phyloP scores from a whole-genome alignment of 2,329 filamentous ascomycete species.

The Fonsecaea pedrosoi region DNA sequence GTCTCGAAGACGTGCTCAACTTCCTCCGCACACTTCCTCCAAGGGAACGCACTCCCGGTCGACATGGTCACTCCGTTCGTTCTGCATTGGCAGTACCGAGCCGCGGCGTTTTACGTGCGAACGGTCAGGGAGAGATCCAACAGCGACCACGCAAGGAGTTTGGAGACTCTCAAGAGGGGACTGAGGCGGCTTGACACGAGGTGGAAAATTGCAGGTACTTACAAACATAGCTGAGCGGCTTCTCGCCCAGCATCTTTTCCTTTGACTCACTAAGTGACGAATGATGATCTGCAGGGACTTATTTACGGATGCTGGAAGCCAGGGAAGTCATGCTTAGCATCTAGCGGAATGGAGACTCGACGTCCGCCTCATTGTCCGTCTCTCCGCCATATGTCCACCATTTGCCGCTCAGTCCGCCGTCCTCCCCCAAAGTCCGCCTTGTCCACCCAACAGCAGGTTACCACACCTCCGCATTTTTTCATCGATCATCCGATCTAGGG shows the following conservation, averaged over 20 bases:
- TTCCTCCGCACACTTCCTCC: neutral
- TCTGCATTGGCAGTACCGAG: conserved; percentile 10
- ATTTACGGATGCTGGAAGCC: conserved; percentile 16
- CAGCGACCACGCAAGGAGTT: neutral
- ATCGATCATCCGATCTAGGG: neutral
- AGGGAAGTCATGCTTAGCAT: conserved; percentile 10
- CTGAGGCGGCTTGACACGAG: neutral
- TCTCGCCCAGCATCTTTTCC: no score
- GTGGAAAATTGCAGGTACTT: conserved; percentile 16
- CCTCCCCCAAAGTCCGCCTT: conserved; percentile 3
- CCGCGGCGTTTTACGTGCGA: conserved; percentile 6
- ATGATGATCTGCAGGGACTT: neutral
- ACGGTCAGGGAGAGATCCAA: conserved; percentile 5
- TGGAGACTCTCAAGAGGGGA: conserved; percentile 6
- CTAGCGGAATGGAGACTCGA: neutral
- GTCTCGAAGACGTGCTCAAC: conserved; percentile 7
- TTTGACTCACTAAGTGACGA: neutral
- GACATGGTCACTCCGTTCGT: conserved; percentile 9
- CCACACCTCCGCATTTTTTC: neutral
- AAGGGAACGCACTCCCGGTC: conserved; percentile 3
- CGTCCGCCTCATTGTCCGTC: neutral
- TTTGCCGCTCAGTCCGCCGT: neutral
- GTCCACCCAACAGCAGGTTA: neutral
- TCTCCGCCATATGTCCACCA: conserved; percentile 1
- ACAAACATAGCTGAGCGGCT: no score